A percentile compares a stretch with the other conserved stretches of the same genome.
Conservation (phyloP, 2,329 filamentous ascomycete species). For the Sclerotinia sclerotiorum region DNA sequence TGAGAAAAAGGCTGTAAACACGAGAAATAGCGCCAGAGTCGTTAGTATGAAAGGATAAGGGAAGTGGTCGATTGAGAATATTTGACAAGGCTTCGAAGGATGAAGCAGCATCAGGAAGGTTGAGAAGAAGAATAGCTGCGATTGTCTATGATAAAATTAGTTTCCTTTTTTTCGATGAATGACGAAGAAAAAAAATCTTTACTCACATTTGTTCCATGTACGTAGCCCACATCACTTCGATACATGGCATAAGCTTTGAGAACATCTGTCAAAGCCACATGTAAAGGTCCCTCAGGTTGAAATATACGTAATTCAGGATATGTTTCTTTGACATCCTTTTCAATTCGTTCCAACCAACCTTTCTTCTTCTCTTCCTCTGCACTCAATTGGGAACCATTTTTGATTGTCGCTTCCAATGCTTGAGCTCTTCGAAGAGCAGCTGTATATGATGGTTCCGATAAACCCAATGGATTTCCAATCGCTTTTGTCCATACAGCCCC, state of each 20-base stretch:
- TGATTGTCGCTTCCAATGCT: slow-evolving; percentile 52
- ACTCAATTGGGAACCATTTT: slow-evolving; percentile 37
- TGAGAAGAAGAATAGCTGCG: slow-evolving; percentile 71
- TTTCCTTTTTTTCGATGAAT: slow-evolving; percentile 8
- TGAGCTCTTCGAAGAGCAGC: slow-evolving; percentile 68
- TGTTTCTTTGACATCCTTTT: slow-evolving; percentile 62
- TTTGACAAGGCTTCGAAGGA: slow-evolving; percentile 75
- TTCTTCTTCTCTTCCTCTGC: slow-evolving; percentile 55
- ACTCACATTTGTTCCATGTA: slow-evolving; percentile 72
- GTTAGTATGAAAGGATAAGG: slow-evolving; percentile 71
- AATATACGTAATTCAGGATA: slow-evolving; percentile 76
- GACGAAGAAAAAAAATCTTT: neutral
- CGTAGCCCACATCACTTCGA: slow-evolving; percentile 76
- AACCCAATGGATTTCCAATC: slow-evolving; percentile 41
- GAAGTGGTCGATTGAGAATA: slow-evolving; percentile 71
- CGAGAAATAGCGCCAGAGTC: slow-evolving; percentile 68
- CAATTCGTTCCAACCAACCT: slow-evolving; percentile 63
- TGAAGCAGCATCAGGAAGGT: slow-evolving; percentile 61
- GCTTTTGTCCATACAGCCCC: slow-evolving; percentile 40
- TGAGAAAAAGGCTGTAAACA: slow-evolving; percentile 67
- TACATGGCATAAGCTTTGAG: slow-evolving; percentile 80
- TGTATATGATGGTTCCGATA: slow-evolving; percentile 63
- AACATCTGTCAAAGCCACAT: slow-evolving; percentile 68
- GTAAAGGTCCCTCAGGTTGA: slow-evolving; percentile 52
- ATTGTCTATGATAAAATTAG: slow-evolving; percentile 54